These are phyloP conservation scores for Allantophomopsis lycopodina DNA, from an alignment of 2,329 filamentous ascomycete species.

Conservation along the genomic window DNA sequence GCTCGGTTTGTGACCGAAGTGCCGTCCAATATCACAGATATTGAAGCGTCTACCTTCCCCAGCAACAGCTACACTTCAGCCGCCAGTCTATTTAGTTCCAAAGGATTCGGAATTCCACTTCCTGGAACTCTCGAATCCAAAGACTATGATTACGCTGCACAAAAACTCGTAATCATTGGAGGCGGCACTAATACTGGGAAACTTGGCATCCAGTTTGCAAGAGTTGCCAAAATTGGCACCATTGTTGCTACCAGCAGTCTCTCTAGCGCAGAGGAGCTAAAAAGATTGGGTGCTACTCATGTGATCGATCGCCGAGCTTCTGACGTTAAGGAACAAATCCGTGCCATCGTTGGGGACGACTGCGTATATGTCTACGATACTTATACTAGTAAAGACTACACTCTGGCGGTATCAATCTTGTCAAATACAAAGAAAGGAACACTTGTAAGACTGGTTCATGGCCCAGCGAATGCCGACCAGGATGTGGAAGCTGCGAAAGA, in stretches of 20 bases:
- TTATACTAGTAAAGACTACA: slow-evolving; percentile 14
- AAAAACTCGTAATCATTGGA: slow-evolving; percentile 19
- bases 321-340: slow-evolving; percentile 18
- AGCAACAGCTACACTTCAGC: slow-evolving; percentile 21
- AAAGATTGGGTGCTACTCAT: slow-evolving; percentile 23
- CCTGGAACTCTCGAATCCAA: slow-evolving; percentile 12
- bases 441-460: slow-evolving; percentile 15
- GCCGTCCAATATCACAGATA: slow-evolving; percentile 18
- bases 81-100: slow-evolving; percentile 20
- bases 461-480: slow-evolving; percentile 11
- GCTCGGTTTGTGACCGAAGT: slow-evolving; percentile 16
- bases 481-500: slow-evolving; percentile 17
- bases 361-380: slow-evolving; percentile 24
- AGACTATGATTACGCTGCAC: slow-evolving; percentile 12
- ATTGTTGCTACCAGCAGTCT: slow-evolving; percentile 20
- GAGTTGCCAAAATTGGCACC: slow-evolving; percentile 21
- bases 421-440: slow-evolving; percentile 21
- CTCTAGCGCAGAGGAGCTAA: slow-evolving; percentile 17
- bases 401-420: slow-evolving; percentile 19
- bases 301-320: slow-evolving; percentile 23
- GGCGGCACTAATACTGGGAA: slow-evolving; percentile 21
- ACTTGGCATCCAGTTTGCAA: slow-evolving; percentile 20
- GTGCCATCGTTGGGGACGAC: slow-evolving; percentile 22
- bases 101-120: slow-evolving; percentile 14
- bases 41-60: slow-evolving; percentile 23